These are phyloP conservation scores for Eutrema yunnanense DNA, from an alignment of 345 rosid genomes.

Conservation along the genomic window DNA sequence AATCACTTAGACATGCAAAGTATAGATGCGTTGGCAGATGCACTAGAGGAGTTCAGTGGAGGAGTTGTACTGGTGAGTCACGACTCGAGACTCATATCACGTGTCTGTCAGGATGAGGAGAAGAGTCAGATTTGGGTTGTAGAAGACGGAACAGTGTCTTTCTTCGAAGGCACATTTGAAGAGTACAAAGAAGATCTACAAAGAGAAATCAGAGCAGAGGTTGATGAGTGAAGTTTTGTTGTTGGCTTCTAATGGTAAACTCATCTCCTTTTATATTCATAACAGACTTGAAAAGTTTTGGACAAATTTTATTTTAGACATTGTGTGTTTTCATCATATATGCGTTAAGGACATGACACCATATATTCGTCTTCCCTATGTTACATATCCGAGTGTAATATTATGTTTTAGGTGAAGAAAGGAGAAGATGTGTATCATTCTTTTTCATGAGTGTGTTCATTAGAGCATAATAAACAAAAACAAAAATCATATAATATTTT, in stretches of 20 bases:
- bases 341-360: slow-evolving; percentile 4
- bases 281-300: slow-evolving; percentile 13
- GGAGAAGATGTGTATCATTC: neutral
- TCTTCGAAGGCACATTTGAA: slow-evolving; percentile 61
- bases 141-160: slow-evolving; percentile 65
- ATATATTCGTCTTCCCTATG: slow-evolving; percentile 1
- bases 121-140: slow-evolving; percentile 89
- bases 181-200: slow-evolving; percentile 86
- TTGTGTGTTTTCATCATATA: slow-evolving; percentile 11
- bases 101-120: slow-evolving; percentile 87
- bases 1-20: slow-evolving; percentile 98
- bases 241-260: slow-evolving; percentile 22
- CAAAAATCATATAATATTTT: too few species aligned
- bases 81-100: slow-evolving; percentile 83
- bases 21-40: slow-evolving; percentile 91
- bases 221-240: slow-evolving; percentile 50
- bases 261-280: neutral
- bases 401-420: slow-evolving; percentile 7
- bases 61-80: slow-evolving; percentile 95
- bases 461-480: neutral
- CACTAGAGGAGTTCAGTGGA: slow-evolving; percentile 81
- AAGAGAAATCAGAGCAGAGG: slow-evolving; percentile 68
- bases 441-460: neutral
- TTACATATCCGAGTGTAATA: slow-evolving; percentile 12
- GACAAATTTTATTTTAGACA: neutral